Evolutionary conservation across 495 filamentous ascomycete genomes (phyloP).

Genomic region (Penicillium paxilli): DNA sequence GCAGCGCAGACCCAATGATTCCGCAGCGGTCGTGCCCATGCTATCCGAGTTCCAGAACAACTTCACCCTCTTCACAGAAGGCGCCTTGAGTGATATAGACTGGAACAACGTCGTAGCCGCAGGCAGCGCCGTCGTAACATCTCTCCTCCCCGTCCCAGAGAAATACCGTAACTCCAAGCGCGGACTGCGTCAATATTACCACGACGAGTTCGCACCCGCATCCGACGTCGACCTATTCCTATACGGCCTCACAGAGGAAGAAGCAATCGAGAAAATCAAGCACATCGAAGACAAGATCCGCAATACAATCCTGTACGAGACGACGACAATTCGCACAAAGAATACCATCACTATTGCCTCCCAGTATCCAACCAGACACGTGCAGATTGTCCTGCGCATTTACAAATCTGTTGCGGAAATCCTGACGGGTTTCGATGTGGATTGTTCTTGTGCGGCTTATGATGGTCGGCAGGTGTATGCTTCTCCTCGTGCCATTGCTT

Average conservation of each 20-base stretch:
- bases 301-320: slow-evolving; percentile 72
- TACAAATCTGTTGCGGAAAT: slow-evolving; percentile 82
- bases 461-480: slow-evolving; percentile 75
- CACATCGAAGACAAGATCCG: slow-evolving; percentile 69
- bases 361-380: slow-evolving; percentile 79
- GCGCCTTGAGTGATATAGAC: slow-evolving; percentile 60
- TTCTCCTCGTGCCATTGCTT: slow-evolving; percentile 67
- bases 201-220: slow-evolving; percentile 74
- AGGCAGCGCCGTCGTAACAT: slow-evolving; percentile 74
- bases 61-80: slow-evolving; percentile 77
- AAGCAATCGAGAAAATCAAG: slow-evolving; percentile 79
- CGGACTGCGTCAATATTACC: slow-evolving; percentile 66
- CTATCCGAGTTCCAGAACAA: slow-evolving; percentile 72
- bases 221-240: slow-evolving; percentile 86
- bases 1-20: slow-evolving; percentile 57
- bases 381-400: slow-evolving; percentile 79
- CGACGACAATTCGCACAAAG: slow-evolving; percentile 75
- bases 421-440: slow-evolving; percentile 82
- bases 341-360: slow-evolving; percentile 81
- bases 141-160: slow-evolving; percentile 68
- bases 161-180: slow-evolving; percentile 64
- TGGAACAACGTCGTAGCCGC: slow-evolving; percentile 79
- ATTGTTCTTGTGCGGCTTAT: slow-evolving; percentile 77
- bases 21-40: slow-evolving; percentile 62
- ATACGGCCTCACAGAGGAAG: slow-evolving; percentile 69